phyloP scores from a whole-genome alignment of 208 protist genomes.

The Balamuthia mandrillaris region DNA sequence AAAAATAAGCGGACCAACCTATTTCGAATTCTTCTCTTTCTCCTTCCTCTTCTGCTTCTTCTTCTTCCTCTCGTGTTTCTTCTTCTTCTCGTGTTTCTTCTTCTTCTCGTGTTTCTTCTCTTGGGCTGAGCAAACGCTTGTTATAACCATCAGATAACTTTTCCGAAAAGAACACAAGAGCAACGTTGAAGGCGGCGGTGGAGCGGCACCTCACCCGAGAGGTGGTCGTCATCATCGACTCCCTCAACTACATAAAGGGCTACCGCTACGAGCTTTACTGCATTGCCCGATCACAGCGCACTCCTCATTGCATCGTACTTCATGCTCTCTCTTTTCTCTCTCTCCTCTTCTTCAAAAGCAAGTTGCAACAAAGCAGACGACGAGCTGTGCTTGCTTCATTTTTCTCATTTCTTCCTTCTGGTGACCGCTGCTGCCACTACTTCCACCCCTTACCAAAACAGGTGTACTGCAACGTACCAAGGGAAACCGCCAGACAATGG shows the following conservation, averaged over 20 bases:
- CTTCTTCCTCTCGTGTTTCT: no score
- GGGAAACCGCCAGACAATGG: conserved; percentile 39
- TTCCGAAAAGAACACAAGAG: conserved; percentile 57
- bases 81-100: background rate
- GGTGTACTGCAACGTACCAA: conserved; percentile 42
- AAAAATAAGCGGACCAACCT: no score
- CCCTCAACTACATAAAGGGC: conserved; percentile 76
- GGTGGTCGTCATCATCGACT: conserved; percentile 64
- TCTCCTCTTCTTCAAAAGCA: background rate
- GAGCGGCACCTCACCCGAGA: conserved; percentile 51
- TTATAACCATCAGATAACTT: conserved; percentile 8
- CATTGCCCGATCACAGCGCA: conserved; percentile 24
- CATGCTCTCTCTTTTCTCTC: background rate
- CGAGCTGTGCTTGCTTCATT: no score
- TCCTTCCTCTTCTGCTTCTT: no score
- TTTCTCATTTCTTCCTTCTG: no score
- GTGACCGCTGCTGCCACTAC: no score
- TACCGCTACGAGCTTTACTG: conserved; percentile 74
- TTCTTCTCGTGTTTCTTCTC: background rate
- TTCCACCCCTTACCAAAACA: background rate
- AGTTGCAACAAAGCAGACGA: background rate
- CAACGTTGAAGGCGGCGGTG: conserved; percentile 47
- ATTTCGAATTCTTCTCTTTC: no score
- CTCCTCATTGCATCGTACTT: conserved; percentile 44
- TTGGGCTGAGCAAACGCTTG: background rate